phyloP scores from a whole-genome alignment of 73 alveolate species.

The Paramecium pentaurelia region DNA sequence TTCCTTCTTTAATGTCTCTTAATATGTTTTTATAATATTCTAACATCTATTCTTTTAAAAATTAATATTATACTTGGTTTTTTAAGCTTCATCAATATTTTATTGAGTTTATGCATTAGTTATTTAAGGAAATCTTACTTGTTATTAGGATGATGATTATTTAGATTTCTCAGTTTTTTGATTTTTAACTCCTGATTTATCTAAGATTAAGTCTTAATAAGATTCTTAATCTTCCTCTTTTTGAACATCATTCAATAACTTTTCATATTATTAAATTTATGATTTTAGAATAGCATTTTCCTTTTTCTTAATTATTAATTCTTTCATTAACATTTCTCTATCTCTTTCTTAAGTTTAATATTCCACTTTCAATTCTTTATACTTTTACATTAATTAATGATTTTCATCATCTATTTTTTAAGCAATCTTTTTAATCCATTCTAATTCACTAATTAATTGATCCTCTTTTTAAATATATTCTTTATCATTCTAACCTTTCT shows the following conservation, averaged over 20 bases:
- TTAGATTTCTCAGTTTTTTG: neutral
- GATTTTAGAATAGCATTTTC: constrained; percentile 53
- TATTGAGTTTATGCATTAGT: neutral
- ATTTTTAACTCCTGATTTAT: neutral
- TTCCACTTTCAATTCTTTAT: constrained; percentile 36
- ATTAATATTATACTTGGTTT: neutral
- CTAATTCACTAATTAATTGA: constrained; percentile 42
- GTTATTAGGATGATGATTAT: neutral
- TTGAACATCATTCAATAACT: constrained; percentile 41
- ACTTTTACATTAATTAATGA: constrained; percentile 49
- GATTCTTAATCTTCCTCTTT: constrained; percentile 44
- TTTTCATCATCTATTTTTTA: constrained; percentile 55
- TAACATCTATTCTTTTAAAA: neutral
- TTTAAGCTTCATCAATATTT: neutral
- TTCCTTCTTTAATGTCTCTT: constrained; percentile 50
- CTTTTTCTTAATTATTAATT: constrained; percentile 45
- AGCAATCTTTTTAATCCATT: constrained; percentile 59
- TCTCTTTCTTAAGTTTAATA: constrained; percentile 56
- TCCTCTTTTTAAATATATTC: constrained; percentile 52
- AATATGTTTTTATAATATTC: constrained; percentile 15
- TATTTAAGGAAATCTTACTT: neutral
- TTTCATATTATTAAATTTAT: constrained; percentile 36
- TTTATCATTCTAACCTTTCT: constrained; percentile 56
- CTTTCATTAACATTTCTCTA: constrained; percentile 57
- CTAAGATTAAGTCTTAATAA: neutral